Evolutionary conservation across 257 asterid genomes (phyloP).

Genomic region (Nicotiana attenuata): DNA sequence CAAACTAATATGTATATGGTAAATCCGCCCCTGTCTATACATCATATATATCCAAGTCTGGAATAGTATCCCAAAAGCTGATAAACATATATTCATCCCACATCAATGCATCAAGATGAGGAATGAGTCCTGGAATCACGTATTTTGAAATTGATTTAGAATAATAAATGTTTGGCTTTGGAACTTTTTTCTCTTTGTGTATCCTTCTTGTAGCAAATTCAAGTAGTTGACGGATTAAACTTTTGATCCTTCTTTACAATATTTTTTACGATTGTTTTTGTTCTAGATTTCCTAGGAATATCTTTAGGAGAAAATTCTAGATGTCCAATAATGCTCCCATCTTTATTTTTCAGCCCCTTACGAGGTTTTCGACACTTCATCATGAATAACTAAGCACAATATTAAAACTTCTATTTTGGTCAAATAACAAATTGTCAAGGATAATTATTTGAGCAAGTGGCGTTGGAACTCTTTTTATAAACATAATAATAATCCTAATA

Average conservation of each 20-base stretch:
- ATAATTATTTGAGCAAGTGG: background rate
- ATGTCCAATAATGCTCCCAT: background rate
- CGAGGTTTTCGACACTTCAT: background rate
- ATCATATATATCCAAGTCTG: too few relatives aligned
- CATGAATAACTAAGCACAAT: background rate
- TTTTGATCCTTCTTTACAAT: background rate
- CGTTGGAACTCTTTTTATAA: background rate
- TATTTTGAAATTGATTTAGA: too few relatives aligned
- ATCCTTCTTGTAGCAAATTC: too few relatives aligned
- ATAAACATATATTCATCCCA: background rate
- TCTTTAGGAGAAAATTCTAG: background rate
- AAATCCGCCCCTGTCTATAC: too few relatives aligned
- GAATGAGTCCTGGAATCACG: too few relatives aligned
- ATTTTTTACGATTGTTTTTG: background rate
- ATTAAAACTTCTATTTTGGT: background rate
- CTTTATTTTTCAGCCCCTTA: background rate
- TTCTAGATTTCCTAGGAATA: background rate
- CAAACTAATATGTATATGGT: too few relatives aligned
- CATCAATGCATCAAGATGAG: background rate
- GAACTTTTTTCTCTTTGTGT: too few relatives aligned
- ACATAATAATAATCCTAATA: too few relatives aligned
- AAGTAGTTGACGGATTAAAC: background rate
- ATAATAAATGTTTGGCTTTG: too few relatives aligned
- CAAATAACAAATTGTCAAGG: too few relatives aligned
- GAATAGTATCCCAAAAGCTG: too few relatives aligned